Evolutionary conservation across 1,284 basidiomycete species (phyloP).

Genomic region (Coniferiporia weirii): DNA sequence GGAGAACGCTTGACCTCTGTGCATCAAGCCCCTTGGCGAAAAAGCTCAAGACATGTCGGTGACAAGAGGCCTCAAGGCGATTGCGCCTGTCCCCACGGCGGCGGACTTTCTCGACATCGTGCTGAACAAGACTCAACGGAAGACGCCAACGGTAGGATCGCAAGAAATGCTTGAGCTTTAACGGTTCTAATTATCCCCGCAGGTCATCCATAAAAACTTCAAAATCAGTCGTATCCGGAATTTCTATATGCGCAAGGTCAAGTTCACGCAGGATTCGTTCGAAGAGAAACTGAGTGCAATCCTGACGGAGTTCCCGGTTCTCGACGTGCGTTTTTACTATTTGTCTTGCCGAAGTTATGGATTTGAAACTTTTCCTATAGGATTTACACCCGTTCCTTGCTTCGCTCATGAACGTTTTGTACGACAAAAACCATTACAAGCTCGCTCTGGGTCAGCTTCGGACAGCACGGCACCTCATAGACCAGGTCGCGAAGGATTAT

Average conservation of each 20-base stretch:
- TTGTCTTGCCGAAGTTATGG: not conserved
- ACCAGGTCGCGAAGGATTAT: slow-evolving; percentile 95
- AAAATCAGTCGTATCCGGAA: slow-evolving; percentile 95
- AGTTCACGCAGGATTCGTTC: slow-evolving; percentile 97
- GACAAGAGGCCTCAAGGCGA: slow-evolving; percentile 86
- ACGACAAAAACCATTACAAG: slow-evolving; percentile 99
- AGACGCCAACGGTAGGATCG: slow-evolving; percentile 83
- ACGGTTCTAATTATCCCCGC: not conserved
- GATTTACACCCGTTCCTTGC: slow-evolving; percentile 94
- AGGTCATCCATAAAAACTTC: slow-evolving; percentile 98
- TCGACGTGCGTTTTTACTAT: slow-evolving; percentile 65
- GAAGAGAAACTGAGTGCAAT: slow-evolving; percentile 96
- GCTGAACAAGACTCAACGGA: slow-evolving; percentile 90
- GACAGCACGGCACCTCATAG: slow-evolving; percentile 89
- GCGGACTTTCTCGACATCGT: slow-evolving; percentile 95
- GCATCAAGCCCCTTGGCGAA: too few species aligned
- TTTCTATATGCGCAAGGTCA: slow-evolving; percentile 99
- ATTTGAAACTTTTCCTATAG: slow-evolving; percentile 35
- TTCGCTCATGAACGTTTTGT: slow-evolving; percentile 91
- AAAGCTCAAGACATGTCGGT: slow-evolving; percentile 47
- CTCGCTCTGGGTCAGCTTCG: slow-evolving; percentile 92
- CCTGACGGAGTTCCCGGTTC: slow-evolving; percentile 92
- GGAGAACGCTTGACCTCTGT: too few species aligned
- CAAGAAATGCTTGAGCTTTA: not conserved
- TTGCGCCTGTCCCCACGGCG: slow-evolving; percentile 95